phyloP scores from a whole-genome alignment of 768 basidiomycete species.

The Paxillus rubicundulus region DNA sequence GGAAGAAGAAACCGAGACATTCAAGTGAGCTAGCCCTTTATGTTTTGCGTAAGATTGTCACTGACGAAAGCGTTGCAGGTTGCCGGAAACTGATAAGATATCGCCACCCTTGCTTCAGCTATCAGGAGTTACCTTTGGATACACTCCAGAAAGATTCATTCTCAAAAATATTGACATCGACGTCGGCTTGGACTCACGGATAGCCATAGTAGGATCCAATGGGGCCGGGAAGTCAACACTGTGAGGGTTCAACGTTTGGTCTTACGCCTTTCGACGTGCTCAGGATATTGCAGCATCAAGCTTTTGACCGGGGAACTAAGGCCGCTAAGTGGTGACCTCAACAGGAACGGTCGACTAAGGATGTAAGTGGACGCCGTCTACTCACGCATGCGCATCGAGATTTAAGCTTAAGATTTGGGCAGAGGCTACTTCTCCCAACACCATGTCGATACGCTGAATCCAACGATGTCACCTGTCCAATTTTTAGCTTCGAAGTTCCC shows the following conservation, averaged over 20 bases:
- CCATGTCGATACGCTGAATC: constrained; percentile 88
- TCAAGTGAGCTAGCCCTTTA: constrained; percentile 55
- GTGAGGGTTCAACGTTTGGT: constrained; percentile 39
- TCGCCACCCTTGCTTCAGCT: constrained; percentile 94
- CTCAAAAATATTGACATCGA: constrained; percentile 84
- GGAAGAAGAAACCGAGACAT: constrained; percentile 87
- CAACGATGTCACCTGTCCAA: constrained; percentile 86
- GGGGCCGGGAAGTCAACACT: constrained; percentile 96
- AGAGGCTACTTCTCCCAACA: constrained; percentile 95
- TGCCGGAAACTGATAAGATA: constrained; percentile 96
- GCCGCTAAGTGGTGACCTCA: constrained; percentile 65
- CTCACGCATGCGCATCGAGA: constrained; percentile 5
- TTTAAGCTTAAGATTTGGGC: background rate
- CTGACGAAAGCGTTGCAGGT: constrained; percentile 41
- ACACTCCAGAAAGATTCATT: constrained; percentile 71
- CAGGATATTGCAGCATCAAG: constrained; percentile 65
- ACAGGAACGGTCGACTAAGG: constrained; percentile 86
- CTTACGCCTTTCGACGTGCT: constrained; percentile 3
- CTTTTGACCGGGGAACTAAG: constrained; percentile 37
- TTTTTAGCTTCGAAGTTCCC: constrained; percentile 92
- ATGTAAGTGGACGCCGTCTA: constrained; percentile 51
- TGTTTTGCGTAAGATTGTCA: background rate
- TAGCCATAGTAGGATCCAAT: constrained; percentile 93
- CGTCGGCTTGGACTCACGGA: constrained; percentile 89
- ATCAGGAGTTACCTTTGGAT: constrained; percentile 88